Conservation (phyloP, 2,329 filamentous ascomycete species). For the Penicillium vulpinum region DNA sequence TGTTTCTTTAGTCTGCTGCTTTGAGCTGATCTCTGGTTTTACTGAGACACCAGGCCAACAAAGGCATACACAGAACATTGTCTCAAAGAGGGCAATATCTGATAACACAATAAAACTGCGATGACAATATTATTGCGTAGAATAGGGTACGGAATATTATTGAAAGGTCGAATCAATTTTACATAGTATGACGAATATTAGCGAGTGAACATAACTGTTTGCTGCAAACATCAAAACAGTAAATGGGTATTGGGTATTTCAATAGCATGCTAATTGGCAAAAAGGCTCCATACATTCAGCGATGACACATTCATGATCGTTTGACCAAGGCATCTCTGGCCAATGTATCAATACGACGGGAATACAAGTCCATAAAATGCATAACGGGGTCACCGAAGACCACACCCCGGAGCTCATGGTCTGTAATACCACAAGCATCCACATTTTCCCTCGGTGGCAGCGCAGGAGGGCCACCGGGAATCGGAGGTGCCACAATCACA, state of each 20-base stretch:
- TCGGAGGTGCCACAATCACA: conserved; percentile 67
- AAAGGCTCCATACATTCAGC: neutral
- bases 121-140: neutral
- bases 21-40: neutral
- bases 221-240: neutral
- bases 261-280: too few relatives aligned
- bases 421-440: conserved; percentile 66
- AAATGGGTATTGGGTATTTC: neutral
- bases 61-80: neutral
- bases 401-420: conserved; percentile 67
- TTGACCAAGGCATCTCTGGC: conserved; percentile 66
- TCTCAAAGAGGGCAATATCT: neutral
- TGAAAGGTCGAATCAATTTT: neutral
- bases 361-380: conserved; percentile 79
- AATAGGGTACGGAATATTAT: neutral
- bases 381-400: conserved; percentile 81
- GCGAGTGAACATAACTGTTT: neutral
- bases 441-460: conserved; percentile 54
- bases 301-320: neutral
- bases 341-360: conserved; percentile 67
- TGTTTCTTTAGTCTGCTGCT: neutral
- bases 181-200: neutral
- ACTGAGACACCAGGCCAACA: neutral
- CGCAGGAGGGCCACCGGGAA: conserved; percentile 65
- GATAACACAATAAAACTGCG: neutral